Evolutionary conservation across 2,329 filamentous ascomycete species (phyloP).

Genomic region (Pseudopyricularia javanii): DNA sequence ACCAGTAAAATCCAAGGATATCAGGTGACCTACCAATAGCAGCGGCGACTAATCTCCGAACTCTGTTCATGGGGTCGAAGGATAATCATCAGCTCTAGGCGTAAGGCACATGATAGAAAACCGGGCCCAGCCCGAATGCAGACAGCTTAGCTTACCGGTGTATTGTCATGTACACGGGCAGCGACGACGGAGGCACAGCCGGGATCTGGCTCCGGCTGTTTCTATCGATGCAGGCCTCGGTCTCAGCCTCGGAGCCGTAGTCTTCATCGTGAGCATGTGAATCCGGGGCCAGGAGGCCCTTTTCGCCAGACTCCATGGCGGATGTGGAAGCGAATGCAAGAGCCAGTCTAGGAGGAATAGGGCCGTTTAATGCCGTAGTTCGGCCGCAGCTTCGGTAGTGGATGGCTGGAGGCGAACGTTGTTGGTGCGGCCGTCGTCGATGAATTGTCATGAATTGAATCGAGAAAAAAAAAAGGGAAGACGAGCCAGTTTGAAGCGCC

Average conservation of each 20-base stretch:
- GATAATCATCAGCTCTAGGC: not conserved
- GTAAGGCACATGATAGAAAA: too few relatives aligned
- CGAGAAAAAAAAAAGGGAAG: not conserved
- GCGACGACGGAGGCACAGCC: not conserved
- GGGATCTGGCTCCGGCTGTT: not conserved
- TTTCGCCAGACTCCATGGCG: not conserved
- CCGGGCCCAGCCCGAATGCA: too few relatives aligned
- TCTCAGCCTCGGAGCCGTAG: conserved; percentile 1
- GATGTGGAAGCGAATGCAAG: not conserved
- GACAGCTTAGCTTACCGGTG: not conserved
- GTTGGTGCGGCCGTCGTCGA: not conserved
- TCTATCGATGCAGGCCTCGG: conserved; percentile 1
- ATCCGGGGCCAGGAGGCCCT: not conserved
- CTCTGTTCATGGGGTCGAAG: not conserved
- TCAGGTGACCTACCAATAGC: not conserved
- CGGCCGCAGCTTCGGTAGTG: not conserved
- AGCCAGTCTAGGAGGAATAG: not conserved
- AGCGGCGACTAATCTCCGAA: not conserved
- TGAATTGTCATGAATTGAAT: not conserved
- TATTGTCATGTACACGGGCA: conserved; percentile 2
- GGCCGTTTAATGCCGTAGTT: not conserved
- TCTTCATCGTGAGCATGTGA: not conserved
- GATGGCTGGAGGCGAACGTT: not conserved
- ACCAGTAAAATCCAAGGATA: not conserved
- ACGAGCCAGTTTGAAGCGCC: not conserved